These are phyloP conservation scores for Knoxia roxburghii DNA, from an alignment of 257 asterid genomes.

Conservation along the genomic window DNA sequence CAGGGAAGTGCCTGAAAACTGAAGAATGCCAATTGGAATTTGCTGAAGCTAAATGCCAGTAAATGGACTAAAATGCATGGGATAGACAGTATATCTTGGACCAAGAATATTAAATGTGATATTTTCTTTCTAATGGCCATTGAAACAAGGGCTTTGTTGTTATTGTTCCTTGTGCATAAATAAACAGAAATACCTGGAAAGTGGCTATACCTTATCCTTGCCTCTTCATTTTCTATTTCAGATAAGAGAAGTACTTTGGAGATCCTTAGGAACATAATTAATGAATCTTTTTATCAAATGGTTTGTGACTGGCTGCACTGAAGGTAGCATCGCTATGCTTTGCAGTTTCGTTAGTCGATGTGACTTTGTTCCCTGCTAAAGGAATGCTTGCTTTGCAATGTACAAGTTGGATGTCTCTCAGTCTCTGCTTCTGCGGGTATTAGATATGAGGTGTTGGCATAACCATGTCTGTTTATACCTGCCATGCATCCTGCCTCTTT, in stretches of 20 bases:
- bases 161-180: background rate
- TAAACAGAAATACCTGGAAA: background rate
- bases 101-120: background rate
- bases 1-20: background rate
- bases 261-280: too few relatives aligned
- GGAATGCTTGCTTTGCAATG: background rate
- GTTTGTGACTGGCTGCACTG: background rate
- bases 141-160: background rate
- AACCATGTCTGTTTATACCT: background rate
- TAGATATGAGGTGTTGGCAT: background rate
- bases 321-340: background rate
- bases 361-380: constrained; percentile 3
- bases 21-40: background rate
- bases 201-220: too few relatives aligned
- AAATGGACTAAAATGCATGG: background rate
- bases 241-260: too few relatives aligned
- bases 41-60: background rate
- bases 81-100: background rate
- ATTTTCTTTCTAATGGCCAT: background rate
- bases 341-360: background rate
- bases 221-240: too few relatives aligned
- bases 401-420: background rate
- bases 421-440: background rate
- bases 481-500: background rate
- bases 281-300: background rate